phyloP scores from a whole-genome alignment of 2,329 filamentous ascomycete species.

The Paecilomyces variotii region DNA sequence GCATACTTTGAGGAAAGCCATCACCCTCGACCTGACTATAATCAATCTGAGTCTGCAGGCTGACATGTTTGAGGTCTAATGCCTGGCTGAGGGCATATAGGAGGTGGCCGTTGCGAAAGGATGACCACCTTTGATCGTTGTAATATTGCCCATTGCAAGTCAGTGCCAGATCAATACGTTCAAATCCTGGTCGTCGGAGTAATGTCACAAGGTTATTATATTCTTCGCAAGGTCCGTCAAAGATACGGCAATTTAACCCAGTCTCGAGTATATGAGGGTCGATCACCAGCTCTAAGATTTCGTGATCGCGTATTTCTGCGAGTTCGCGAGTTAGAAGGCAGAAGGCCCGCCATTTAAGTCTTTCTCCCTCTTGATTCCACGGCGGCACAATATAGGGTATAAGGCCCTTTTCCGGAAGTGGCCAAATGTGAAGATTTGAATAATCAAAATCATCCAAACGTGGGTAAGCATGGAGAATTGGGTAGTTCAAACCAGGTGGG shows the following conservation, averaged over 20 bases:
- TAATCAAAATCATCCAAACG: background rate
- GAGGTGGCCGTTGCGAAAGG: constrained; percentile 4
- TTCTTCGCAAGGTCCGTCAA: constrained; percentile 17
- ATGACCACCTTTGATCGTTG: constrained; percentile 1
- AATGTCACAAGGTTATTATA: constrained; percentile 16
- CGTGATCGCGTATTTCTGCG: constrained; percentile 11
- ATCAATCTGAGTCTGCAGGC: background rate
- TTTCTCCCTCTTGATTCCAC: constrained; percentile 8
- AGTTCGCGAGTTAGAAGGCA: constrained; percentile 18
- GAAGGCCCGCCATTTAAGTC: constrained; percentile 24
- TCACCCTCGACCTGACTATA: background rate
- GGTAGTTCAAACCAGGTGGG: constrained; percentile 33
- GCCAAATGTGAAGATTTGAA: background rate
- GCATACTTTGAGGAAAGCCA: background rate
- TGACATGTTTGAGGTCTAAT: background rate
- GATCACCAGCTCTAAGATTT: constrained; percentile 28
- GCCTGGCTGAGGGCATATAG: background rate
- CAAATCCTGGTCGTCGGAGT: constrained; percentile 18
- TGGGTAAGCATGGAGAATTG: constrained; percentile 27
- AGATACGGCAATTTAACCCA: constrained; percentile 25
- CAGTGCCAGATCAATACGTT: constrained; percentile 19
- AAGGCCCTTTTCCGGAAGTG: background rate
- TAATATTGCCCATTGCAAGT: constrained; percentile 5
- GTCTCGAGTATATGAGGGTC: constrained; percentile 21
- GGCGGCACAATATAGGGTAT: background rate